phyloP scores from a whole-genome alignment of 2,329 filamentous ascomycete species.

The Parasarocladium wereldwijsianum region DNA sequence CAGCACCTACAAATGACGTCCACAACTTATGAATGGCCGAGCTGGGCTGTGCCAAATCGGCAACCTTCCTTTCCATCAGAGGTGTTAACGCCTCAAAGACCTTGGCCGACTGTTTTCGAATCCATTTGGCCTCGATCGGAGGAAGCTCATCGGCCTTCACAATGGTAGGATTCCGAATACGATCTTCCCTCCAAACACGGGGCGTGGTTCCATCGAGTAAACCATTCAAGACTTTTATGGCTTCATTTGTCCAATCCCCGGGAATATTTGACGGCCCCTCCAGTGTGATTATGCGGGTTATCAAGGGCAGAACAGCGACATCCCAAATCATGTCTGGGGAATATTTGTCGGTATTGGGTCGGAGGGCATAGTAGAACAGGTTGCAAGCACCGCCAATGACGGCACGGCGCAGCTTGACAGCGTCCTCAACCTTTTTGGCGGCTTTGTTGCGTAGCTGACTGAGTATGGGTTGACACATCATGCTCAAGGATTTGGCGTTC shows the following conservation, averaged over 20 bases:
- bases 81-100: conserved; percentile 50
- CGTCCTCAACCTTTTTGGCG: conserved; percentile 38
- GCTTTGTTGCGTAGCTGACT: conserved; percentile 55
- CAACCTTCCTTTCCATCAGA: conserved; percentile 45
- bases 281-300: conserved; percentile 37
- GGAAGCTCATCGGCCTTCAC: conserved; percentile 64
- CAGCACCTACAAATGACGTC: conserved; percentile 43
- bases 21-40: conserved; percentile 41
- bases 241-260: conserved; percentile 39
- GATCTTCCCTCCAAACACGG: conserved; percentile 60
- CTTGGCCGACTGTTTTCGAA: conserved; percentile 52
- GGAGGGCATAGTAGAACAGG: conserved; percentile 70
- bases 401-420: conserved; percentile 30
- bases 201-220: conserved; percentile 47
- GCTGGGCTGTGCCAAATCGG: conserved; percentile 44
- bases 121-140: conserved; percentile 72
- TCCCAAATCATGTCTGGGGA: conserved; percentile 65
- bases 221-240: conserved; percentile 54
- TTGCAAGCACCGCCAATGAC: conserved; percentile 61
- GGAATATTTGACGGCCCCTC: conserved; percentile 21
- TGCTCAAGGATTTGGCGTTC: conserved; percentile 17
- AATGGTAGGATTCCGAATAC: conserved; percentile 45
- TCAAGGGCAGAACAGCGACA: conserved; percentile 50
- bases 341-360: conserved; percentile 48
- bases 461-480: conserved; percentile 51